Conservation (phyloP, 495 filamentous ascomycete species). For the Penicillium dipodomyicola region DNA sequence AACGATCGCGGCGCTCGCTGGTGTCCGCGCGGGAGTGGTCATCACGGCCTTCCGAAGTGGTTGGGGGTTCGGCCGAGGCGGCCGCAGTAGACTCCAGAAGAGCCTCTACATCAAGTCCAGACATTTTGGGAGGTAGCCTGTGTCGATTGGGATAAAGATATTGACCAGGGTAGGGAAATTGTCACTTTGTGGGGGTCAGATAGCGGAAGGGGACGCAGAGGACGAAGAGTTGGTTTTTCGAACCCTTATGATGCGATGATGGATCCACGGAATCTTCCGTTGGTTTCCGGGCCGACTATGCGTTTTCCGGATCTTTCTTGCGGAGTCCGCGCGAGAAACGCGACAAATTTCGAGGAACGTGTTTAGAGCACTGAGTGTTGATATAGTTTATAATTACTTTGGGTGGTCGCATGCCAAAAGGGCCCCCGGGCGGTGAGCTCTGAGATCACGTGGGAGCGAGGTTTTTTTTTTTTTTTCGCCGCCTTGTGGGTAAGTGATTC, state of each 20-base stretch:
- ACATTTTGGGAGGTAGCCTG: conserved; percentile 56
- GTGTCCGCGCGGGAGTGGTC: conserved; percentile 57
- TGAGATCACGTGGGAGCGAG: not conserved
- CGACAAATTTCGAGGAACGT: not conserved
- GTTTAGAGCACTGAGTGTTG: not conserved
- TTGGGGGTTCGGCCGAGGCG: conserved; percentile 53
- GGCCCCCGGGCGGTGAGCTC: not conserved
- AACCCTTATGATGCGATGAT: conserved; percentile 37
- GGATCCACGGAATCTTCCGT: not conserved
- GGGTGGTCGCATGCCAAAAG: too few species aligned
- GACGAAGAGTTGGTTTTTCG: conserved; percentile 30
- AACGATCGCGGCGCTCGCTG: conserved; percentile 53
- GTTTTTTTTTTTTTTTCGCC: not conserved
- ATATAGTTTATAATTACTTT: not conserved
- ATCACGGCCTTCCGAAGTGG: conserved; percentile 55
- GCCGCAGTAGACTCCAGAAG: conserved; percentile 83
- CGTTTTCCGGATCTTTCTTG: not conserved
- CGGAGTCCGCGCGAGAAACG: not conserved
- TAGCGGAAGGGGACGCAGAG: conserved; percentile 25
- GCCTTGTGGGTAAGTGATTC: not conserved
- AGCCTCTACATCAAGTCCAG: conserved; percentile 89
- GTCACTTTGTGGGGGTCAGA: conserved; percentile 54
- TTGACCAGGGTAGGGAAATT: conserved; percentile 28
- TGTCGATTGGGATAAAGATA: conserved; percentile 14
- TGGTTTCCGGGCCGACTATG: not conserved